Percentiles rank a stretch among this genome's conserved stretches.
These are phyloP conservation scores for Phanerochaete carnosa DNA, from an alignment of 768 basidiomycete genomes.

Conservation along the genomic window DNA sequence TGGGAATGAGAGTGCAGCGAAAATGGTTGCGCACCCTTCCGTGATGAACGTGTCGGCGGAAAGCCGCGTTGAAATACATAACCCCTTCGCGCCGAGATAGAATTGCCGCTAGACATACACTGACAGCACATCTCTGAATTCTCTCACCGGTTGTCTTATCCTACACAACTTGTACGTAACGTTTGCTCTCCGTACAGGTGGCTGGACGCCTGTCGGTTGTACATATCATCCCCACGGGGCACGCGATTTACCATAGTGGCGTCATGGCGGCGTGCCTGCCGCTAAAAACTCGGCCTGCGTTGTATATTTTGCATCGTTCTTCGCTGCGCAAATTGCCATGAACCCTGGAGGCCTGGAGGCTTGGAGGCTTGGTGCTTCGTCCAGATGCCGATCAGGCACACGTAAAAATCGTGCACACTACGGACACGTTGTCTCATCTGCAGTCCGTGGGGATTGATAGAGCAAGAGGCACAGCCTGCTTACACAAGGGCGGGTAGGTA, in stretches of 20 bases:
- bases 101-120: neutral
- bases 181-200: neutral
- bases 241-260: neutral
- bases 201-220: neutral
- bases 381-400: neutral
- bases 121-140: neutral
- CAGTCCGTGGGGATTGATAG: neutral
- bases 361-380: neutral
- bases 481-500: neutral
- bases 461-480: constrained; percentile 7
- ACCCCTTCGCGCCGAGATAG: neutral
- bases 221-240: neutral
- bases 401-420: neutral
- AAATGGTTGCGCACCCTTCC: too few relatives aligned
- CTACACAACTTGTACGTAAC: neutral
- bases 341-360: too few relatives aligned
- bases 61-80: neutral
- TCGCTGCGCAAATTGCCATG: neutral
- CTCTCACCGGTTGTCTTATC: neutral
- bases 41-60: too few relatives aligned
- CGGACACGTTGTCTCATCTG: neutral
- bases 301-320: neutral
- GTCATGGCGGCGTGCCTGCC: neutral
- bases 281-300: neutral
- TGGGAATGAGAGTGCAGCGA: constrained; percentile 6